Percentiles rank a stretch among this genome's conserved stretches.
Evolutionary conservation across 2,329 filamentous ascomycete species (phyloP).

Genomic region (Pseudogymnoascus sp.): DNA sequence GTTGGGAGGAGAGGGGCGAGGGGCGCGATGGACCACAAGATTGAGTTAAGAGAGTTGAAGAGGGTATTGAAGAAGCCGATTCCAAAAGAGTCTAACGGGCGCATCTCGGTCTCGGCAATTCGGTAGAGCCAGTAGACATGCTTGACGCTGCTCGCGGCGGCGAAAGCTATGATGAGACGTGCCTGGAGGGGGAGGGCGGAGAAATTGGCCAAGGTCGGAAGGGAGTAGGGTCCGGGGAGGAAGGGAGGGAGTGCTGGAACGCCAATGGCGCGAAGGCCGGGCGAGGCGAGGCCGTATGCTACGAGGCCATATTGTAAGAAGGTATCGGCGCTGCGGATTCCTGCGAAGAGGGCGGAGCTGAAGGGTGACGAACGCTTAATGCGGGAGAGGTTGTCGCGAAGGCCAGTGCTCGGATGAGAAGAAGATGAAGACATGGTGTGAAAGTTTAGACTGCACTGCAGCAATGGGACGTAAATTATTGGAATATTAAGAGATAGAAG

Average conservation of each 20-base stretch:
- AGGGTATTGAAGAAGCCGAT: constrained; percentile 46
- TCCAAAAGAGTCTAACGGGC: constrained; percentile 32
- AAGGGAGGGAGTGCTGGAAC: constrained; percentile 33
- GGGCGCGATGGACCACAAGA: constrained; percentile 24
- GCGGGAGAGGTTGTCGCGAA: background rate
- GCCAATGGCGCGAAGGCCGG: constrained; percentile 39
- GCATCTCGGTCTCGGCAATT: constrained; percentile 44
- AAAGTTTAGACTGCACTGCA: background rate
- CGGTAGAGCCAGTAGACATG: constrained; percentile 46
- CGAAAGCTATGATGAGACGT: constrained; percentile 45
- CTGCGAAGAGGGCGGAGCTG: constrained; percentile 36
- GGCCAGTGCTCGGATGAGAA: background rate
- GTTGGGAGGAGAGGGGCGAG: constrained; percentile 37
- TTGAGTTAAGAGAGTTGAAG: constrained; percentile 46
- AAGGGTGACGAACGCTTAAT: constrained; percentile 26
- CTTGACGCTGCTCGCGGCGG: constrained; percentile 44
- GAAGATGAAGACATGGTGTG: background rate
- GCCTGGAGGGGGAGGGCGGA: constrained; percentile 43
- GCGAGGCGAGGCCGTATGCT: constrained; percentile 37
- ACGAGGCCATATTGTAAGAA: constrained; percentile 43
- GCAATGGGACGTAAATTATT: background rate
- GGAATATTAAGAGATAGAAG: background rate
- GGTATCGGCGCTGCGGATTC: constrained; percentile 39
- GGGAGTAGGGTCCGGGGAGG: constrained; percentile 18
- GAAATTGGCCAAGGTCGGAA: constrained; percentile 31